Percentiles rank a stretch among this genome's conserved stretches.
Evolutionary conservation across 2,329 filamentous ascomycete species (phyloP).

Genomic region (Ophiocordyceps robertsii): DNA sequence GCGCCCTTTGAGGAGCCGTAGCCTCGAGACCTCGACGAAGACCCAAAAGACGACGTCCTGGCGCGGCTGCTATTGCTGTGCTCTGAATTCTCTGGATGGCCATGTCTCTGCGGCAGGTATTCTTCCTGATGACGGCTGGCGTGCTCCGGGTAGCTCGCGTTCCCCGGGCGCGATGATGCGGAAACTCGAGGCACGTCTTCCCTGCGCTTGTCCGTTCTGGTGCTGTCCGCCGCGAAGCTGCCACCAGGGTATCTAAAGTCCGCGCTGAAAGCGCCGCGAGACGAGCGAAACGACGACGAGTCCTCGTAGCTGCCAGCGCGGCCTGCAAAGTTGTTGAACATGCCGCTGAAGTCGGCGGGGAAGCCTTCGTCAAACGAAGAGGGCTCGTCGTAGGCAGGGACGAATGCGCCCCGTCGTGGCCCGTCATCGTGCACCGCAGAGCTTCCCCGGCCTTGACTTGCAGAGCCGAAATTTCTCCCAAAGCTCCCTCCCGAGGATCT

Average conservation of each 20-base stretch:
- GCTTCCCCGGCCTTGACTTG: neutral
- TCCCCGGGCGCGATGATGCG: constrained; percentile 2
- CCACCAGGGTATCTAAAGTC: neutral
- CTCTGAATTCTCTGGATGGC: no score
- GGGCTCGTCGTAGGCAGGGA: neutral
- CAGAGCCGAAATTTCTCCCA: neutral
- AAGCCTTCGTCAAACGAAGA: neutral
- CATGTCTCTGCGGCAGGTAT: no score
- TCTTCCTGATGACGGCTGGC: no score
- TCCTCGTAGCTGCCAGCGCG: neutral
- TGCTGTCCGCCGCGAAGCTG: neutral
- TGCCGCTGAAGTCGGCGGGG: neutral
- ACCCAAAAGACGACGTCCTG: no score
- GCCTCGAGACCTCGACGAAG: no score
- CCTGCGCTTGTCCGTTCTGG: neutral
- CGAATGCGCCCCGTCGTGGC: neutral
- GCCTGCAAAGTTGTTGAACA: neutral
- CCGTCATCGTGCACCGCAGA: neutral
- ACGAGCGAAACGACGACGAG: neutral
- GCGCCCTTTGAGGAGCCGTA: neutral
- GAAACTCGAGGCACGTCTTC: neutral
- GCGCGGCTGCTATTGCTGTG: no score
- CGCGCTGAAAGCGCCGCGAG: constrained; percentile 4
- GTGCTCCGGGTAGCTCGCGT: no score
- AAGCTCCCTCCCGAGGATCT: neutral